These are phyloP conservation scores for Penicillium sp. DNA, from an alignment of 2,329 filamentous ascomycete species.

Conservation along the genomic window DNA sequence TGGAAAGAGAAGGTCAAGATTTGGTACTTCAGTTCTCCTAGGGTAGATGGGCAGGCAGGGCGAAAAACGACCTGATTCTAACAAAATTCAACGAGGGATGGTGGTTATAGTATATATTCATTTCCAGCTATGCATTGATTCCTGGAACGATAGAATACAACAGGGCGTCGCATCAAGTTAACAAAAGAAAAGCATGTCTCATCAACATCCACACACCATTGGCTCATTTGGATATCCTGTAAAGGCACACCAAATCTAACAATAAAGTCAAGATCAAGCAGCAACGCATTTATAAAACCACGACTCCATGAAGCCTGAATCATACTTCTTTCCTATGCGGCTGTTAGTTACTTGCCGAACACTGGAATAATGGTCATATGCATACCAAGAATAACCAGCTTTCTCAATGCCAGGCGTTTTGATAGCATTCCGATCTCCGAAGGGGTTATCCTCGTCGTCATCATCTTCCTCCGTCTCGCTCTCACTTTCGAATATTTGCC, in stretches of 20 bases:
- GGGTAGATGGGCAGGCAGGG: no score
- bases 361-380: not conserved
- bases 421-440: conserved; percentile 78
- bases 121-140: conserved; percentile 11
- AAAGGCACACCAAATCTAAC: not conserved
- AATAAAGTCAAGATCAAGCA: not conserved
- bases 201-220: not conserved
- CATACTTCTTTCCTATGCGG: conserved; percentile 38
- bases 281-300: not conserved
- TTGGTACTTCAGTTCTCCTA: no score
- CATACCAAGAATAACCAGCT: conserved; percentile 45
- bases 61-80: no score
- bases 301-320: not conserved
- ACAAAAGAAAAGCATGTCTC: not conserved
- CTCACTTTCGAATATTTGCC: conserved; percentile 58
- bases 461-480: conserved; percentile 61
- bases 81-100: no score
- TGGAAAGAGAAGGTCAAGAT: no score
- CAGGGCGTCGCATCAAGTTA: not conserved
- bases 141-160: conserved; percentile 9
- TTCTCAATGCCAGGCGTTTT: conserved; percentile 42
- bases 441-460: conserved; percentile 84
- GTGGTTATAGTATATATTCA: not conserved
- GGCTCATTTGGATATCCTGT: conserved; percentile 6
- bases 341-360: conserved; percentile 21